phyloP scores from a whole-genome alignment of 2,329 filamentous ascomycete genomes.

The Talaromyces sp. region DNA sequence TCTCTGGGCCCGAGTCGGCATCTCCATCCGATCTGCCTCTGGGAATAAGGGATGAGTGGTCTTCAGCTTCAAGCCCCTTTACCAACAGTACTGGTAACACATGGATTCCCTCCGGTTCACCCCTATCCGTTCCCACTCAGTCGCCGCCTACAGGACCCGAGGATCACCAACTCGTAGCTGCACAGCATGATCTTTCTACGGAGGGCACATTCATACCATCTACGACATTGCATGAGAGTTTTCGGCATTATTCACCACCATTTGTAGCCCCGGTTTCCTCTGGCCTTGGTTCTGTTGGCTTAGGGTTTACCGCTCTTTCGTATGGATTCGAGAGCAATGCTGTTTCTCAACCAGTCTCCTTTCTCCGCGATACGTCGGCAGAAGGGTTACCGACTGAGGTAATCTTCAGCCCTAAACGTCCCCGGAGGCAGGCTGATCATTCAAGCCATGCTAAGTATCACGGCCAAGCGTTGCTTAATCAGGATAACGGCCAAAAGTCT shows the following conservation, averaged over 20 bases:
- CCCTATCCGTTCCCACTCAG: slow-evolving; percentile 7
- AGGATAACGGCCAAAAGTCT: background rate
- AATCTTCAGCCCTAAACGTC: slow-evolving; percentile 5
- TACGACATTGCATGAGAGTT: slow-evolving; percentile 5
- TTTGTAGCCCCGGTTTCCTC: background rate
- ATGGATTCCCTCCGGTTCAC: slow-evolving; percentile 6
- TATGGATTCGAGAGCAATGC: slow-evolving; percentile 32
- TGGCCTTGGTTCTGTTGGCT: background rate
- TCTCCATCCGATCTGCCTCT: background rate
- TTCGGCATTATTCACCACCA: background rate
- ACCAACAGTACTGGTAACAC: slow-evolving; percentile 5
- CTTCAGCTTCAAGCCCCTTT: slow-evolving; percentile 9
- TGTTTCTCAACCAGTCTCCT: slow-evolving; percentile 36
- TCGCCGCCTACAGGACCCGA: slow-evolving; percentile 9
- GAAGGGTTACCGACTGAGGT: slow-evolving; percentile 27
- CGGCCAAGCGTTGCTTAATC: background rate
- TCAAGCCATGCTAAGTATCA: background rate
- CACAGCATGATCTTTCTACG: background rate
- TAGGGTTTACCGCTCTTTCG: slow-evolving; percentile 23
- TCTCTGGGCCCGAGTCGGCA: background rate
- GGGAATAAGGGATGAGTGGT: slow-evolving; percentile 8
- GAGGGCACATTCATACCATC: background rate
- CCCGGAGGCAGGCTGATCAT: background rate
- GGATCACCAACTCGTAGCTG: background rate
- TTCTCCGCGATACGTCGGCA: slow-evolving; percentile 33